phyloP scores from a whole-genome alignment of 2,329 filamentous ascomycete species.

The Tricladium varicosporioides region DNA sequence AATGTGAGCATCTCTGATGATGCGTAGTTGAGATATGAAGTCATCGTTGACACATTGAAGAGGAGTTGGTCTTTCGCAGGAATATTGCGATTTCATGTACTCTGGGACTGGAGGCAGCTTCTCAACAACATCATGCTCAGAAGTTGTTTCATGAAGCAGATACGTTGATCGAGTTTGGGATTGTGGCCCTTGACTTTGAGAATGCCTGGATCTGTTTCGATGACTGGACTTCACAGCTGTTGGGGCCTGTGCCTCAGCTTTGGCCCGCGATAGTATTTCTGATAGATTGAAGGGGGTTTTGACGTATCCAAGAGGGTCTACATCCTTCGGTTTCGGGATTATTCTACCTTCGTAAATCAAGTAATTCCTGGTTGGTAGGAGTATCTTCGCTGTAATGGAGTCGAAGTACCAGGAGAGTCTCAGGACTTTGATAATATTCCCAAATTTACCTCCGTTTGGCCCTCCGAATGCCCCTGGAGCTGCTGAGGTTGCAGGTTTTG shows the following conservation, averaged over 20 bases:
- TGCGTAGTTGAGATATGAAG: slow-evolving; percentile 73
- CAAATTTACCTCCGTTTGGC: not conserved
- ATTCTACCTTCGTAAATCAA: slow-evolving; percentile 50
- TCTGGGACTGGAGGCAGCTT: slow-evolving; percentile 64
- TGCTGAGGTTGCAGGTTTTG: not conserved
- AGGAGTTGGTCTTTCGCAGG: slow-evolving; percentile 77
- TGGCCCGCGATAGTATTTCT: slow-evolving; percentile 31
- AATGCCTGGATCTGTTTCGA: slow-evolving; percentile 15
- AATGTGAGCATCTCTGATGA: slow-evolving; percentile 69
- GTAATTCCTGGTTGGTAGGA: slow-evolving; percentile 51
- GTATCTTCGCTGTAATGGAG: slow-evolving; percentile 42
- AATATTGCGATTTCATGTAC: slow-evolving; percentile 65
- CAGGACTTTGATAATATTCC: slow-evolving; percentile 49
- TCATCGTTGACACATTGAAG: slow-evolving; percentile 66
- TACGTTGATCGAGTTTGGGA: slow-evolving; percentile 35
- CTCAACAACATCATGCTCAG: slow-evolving; percentile 65
- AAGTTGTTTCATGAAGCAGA: slow-evolving; percentile 70
- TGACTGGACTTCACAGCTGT: slow-evolving; percentile 22
- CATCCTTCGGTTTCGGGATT: not conserved
- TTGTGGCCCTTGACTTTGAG: slow-evolving; percentile 12
- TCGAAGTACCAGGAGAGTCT: slow-evolving; percentile 58
- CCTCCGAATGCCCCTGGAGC: not conserved
- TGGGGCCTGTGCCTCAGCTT: slow-evolving; percentile 20
- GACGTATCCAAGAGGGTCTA: not conserved
- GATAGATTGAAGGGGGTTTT: slow-evolving; percentile 2